Evolutionary conservation across 768 basidiomycete species (phyloP).

Genomic region (Amanita rubescens): DNA sequence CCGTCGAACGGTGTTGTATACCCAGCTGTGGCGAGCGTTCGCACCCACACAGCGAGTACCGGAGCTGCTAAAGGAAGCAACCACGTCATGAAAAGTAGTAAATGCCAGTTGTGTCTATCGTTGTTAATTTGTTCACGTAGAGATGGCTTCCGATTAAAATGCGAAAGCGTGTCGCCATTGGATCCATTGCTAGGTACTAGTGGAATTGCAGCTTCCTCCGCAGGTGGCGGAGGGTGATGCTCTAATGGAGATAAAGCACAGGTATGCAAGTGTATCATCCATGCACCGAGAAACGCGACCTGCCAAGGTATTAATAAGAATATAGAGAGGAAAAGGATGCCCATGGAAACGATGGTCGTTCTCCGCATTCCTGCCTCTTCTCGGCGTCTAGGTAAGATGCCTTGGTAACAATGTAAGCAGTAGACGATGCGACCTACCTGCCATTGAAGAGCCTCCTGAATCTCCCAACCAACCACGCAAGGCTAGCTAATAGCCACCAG

Average conservation of each 20-base stretch:
- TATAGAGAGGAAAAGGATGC: constrained; percentile 55
- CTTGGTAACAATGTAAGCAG: not conserved
- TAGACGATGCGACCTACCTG: constrained; percentile 24
- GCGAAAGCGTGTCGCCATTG: not conserved
- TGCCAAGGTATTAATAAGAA: constrained; percentile 85
- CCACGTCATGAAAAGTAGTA: constrained; percentile 74
- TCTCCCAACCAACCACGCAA: constrained; percentile 42
- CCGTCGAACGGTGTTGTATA: constrained; percentile 74
- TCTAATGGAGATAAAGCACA: constrained; percentile 35
- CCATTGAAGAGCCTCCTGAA: constrained; percentile 23
- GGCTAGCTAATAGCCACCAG: constrained; percentile 44
- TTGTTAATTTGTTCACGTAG: constrained; percentile 21
- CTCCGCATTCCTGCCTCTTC: constrained; percentile 33
- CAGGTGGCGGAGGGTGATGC: constrained; percentile 11
- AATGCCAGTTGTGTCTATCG: constrained; percentile 46
- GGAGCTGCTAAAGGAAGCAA: constrained; percentile 72
- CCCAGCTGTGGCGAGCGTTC: constrained; percentile 76
- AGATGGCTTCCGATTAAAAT: constrained; percentile 3
- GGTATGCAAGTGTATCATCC: constrained; percentile 69
- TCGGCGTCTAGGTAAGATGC: constrained; percentile 19
- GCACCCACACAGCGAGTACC: constrained; percentile 82
- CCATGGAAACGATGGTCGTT: constrained; percentile 50
- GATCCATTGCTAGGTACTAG: not conserved
- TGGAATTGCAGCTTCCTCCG: constrained; percentile 6
- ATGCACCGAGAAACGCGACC: constrained; percentile 80